Conservation (phyloP, 2,329 filamentous ascomycete genomes). For the Aspergillus fumigatiaffinis region DNA sequence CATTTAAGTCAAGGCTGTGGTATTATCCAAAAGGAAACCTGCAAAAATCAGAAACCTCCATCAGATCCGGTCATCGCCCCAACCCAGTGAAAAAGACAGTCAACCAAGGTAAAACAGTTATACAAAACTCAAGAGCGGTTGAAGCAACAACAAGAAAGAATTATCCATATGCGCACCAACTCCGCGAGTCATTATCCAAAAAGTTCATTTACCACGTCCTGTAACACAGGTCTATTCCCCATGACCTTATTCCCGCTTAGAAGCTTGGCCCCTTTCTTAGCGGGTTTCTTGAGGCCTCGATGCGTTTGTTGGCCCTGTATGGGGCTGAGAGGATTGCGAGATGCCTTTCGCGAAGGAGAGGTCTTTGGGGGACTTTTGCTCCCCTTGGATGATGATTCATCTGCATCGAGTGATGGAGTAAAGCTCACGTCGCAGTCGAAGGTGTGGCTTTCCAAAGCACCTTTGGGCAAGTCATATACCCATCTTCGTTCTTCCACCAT, state of each 20-base stretch:
- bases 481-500: constrained; percentile 76
- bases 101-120: not conserved
- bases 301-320: constrained; percentile 23
- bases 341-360: constrained; percentile 17
- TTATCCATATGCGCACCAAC: constrained; percentile 12
- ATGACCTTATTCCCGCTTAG: constrained; percentile 52
- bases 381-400: constrained; percentile 25
- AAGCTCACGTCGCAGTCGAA: constrained; percentile 52
- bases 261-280: constrained; percentile 57
- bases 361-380: constrained; percentile 24
- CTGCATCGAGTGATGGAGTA: constrained; percentile 21
- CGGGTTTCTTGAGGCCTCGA: constrained; percentile 48
- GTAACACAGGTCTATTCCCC: constrained; percentile 64
- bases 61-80: not conserved
- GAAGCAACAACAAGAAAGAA: not conserved
- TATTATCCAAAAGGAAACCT: not conserved
- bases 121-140: constrained; percentile 4
- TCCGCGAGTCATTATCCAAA: constrained; percentile 22
- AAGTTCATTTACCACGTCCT: constrained; percentile 72
- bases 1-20: not conserved
- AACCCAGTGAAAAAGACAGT: not conserved
- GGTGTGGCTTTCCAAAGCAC: constrained; percentile 63
- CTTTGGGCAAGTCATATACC: constrained; percentile 67
- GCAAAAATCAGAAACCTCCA: not conserved
- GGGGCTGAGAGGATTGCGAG: constrained; percentile 29